Base-by-base conservation (phyloP, 306 rosid species). In the Prunus fruticosa region DNA sequence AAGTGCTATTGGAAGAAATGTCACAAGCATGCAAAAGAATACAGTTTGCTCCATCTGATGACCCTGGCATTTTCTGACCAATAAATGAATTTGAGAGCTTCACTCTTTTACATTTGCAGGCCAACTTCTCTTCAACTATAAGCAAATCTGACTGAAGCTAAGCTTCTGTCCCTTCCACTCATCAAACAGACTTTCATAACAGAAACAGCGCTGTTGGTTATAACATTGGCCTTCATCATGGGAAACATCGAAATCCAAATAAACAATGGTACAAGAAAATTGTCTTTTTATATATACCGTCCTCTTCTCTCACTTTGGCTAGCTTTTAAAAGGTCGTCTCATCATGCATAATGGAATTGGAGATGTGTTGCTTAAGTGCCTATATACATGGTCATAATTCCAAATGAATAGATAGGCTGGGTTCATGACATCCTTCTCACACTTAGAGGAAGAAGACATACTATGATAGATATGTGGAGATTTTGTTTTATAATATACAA, bases 31-130 rank as follows among this genome's bases (percentile, higher is more conserved):
- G 72, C 58, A 43, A 61, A 80, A 11, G 79, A 68, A 16, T 80
- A 80, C 41, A 80, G 72, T 34, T 80, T 75, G 73, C 84, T 80
- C 84, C 84, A 80, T 53, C 75, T 69, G 27, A 80, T 84, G 81
- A 81, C 5, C 65, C 52, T n/a, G 76, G 25, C 76, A 72, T 72
- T 38, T 57, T 38, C 53, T 28, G 8, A 61, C 38, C 34, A 23
- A 23, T 10, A 0, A 9, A 3, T 10, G 18, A 23, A 60, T 27
- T 12, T 27, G 8, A 11, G 15, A 22, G 38, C 54, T 56, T 34
- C 51, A 5, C 75, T 19, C 30, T 52, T n/a, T 7, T 16, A 32
- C 64, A 71, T 38, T 50, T 41, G 64, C 64, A 71, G 20, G 12
- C 50, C 32, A n/a, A 20, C 3, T n/a, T 54, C 32, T 53, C 41